phyloP scores from a whole-genome alignment of 2,329 filamentous ascomycete genomes.

The Talaromyces sp. region DNA sequence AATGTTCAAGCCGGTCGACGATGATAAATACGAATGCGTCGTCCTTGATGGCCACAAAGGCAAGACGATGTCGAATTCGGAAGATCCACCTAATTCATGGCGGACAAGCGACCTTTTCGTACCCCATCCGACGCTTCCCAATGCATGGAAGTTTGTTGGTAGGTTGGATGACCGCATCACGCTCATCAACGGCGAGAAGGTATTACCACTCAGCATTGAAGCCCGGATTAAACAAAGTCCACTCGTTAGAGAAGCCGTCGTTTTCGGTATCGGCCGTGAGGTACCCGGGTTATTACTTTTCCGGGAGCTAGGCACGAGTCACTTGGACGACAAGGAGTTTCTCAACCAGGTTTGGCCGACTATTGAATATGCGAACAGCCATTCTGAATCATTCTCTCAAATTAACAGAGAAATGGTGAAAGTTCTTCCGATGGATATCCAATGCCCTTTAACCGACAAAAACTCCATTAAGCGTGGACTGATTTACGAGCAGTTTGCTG shows the following conservation, averaged over 20 bases:
- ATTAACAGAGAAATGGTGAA: constrained; percentile 43
- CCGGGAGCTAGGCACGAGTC: constrained; percentile 5
- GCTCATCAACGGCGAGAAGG: constrained; percentile 51
- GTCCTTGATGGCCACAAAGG: constrained; percentile 9
- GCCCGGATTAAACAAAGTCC: constrained; percentile 52
- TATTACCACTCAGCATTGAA: constrained; percentile 51
- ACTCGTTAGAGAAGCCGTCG: constrained; percentile 55
- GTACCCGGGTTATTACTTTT: constrained; percentile 13
- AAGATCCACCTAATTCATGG: constrained; percentile 1
- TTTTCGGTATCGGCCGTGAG: constrained; percentile 47
- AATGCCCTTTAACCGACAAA: constrained; percentile 54
- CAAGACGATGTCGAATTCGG: constrained; percentile 8
- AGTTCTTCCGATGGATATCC: constrained; percentile 32
- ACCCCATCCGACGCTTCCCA: constrained; percentile 7
- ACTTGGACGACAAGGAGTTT: constrained; percentile 30
- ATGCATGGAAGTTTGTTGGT: constrained; percentile 39
- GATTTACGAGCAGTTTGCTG: constrained; percentile 46
- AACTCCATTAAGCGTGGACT: constrained; percentile 52
- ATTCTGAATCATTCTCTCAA: constrained; percentile 44
- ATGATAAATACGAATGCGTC: constrained; percentile 7
- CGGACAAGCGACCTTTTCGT: constrained; percentile 8
- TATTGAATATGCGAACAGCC: constrained; percentile 39
- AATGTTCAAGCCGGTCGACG: constrained; percentile 5
- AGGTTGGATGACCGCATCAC: constrained; percentile 48
- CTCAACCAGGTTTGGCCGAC: constrained; percentile 38